Evolutionary conservation across 768 basidiomycete genomes (phyloP), one percentile per base, ranked within the genome.

Genomic region (Zangia roseola): DNA sequence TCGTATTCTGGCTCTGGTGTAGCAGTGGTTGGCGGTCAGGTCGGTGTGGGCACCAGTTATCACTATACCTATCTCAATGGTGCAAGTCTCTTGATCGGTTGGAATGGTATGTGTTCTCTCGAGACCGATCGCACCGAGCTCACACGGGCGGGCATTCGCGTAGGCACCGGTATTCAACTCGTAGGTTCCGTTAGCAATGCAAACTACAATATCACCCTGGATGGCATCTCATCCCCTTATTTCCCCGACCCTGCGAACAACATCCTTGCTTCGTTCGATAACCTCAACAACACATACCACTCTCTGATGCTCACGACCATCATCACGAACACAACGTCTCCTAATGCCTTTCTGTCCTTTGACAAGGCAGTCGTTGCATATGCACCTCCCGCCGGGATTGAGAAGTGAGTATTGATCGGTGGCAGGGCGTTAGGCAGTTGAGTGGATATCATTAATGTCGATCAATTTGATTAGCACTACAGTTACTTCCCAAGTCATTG

Each of bases 91-190:
- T 65, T 73, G 39, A 58, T 90, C 40, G 61, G 60, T 39, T 91
- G 84, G 83, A 78, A 70, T 49, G 88, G 88, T 86, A 59, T 52
- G 77, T 71, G 38, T 42, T 3, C 28, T 9, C 38, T 36, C 44
- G 9, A 13, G n/a, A 10, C n/a, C 6, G 21, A 46, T 16, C 21
- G 6, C 26, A 31, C 54, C 52, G 37, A 10, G 30, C 23, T 51
- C 43, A 39, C 24, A 34, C 49, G 52, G 50, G 20, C 34, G 26
- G 12, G 44, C 13, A 36, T 35, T 37, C 36, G 43, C 40, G 46
- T 59, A 89, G 87, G 88, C 38, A 87, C 80, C 21, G 83, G 78
- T 21, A 80, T 88, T 31, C 70, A 79, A 52, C 71, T 89, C 24
- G 57, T 74, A 25, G 88, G 88, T 26, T 76, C 76, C 48, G 72